Evolutionary conservation across 768 basidiomycete genomes (phyloP), one percentile per base, ranked within the genome.

Genomic region (Tricholoma bakamatsutake): DNA sequence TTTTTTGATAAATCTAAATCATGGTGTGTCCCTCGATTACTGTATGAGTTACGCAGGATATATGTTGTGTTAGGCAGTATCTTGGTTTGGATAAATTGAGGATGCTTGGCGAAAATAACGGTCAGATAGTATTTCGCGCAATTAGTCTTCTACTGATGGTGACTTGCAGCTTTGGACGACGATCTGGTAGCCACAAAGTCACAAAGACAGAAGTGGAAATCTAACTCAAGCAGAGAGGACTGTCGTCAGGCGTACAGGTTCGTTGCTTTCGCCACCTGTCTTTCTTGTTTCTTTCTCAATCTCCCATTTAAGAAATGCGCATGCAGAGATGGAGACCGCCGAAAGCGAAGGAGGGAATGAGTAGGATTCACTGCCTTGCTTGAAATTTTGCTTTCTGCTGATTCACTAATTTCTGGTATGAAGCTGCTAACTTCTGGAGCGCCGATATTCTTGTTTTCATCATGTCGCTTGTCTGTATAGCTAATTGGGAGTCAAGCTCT

Each of bases 1-100:
- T 96, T 93, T 71, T 94, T 79, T 66, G 92, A 94, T 65, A 80
- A 80, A 51, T 65, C 71, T 1, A 72, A 76, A 59, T 79, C 86
- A 58, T 88, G 91, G 88, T 83, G 62, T 12, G 79, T 63, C 1
- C 30, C 6, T 42, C 24, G 47, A 30, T 7, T 27, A 3, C 35
- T 13, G 0, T 33, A 33, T 15, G 15, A 37, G 24, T 53, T n/a
- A 3, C 11, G 5, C 3, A 33, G 28, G 15, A 33, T 57, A 24
- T 46, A 42, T 0, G 10, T 1, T 33, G 8, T 35, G 11, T 35
- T 55, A 90, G 89, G 89, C 78, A 82, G 70, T 87, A 79, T 75
- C 73, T 91, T 3, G 65, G 73, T 3, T 57, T 74, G 12, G 79
- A 78, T 28, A 78, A 78, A 54, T 69, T 96, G n/a, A 73, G 79